Percentiles rank a stretch among this genome's conserved stretches.
Conservation (phyloP, 2,329 filamentous ascomycete species). For the Shiraia sp. region DNA sequence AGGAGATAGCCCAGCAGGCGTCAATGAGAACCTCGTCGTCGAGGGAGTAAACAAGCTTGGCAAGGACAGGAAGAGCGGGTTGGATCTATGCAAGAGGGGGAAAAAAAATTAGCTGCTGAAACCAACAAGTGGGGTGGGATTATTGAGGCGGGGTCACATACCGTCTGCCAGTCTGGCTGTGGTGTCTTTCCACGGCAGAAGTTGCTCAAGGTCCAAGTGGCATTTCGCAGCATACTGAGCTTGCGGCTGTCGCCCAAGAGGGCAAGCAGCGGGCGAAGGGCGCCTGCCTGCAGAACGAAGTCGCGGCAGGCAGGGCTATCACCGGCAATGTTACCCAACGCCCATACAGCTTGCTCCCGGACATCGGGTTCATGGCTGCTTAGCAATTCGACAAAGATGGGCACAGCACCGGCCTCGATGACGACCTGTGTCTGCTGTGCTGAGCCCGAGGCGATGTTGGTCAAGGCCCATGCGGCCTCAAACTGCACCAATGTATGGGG, state of each 20-base stretch:
- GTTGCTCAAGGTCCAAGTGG: slow-evolving; percentile 98
- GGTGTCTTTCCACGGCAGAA: slow-evolving; percentile 99
- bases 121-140: not conserved
- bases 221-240: slow-evolving; percentile 97
- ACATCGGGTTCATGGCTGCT: slow-evolving; percentile 97
- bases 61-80: slow-evolving; percentile 89
- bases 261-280: slow-evolving; percentile 84
- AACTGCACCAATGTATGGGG: slow-evolving; percentile 98
- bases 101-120: slow-evolving; percentile 9
- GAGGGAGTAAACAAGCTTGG: slow-evolving; percentile 97
- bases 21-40: slow-evolving; percentile 98
- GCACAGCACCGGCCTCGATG: slow-evolving; percentile 95
- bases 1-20: slow-evolving; percentile 99
- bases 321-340: slow-evolving; percentile 96
- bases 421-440: slow-evolving; percentile 98
- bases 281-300: slow-evolving; percentile 89
- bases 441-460: slow-evolving; percentile 98
- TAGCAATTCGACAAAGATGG: slow-evolving; percentile 96
- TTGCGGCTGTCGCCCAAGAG: slow-evolving; percentile 97
- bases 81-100: slow-evolving; percentile 69
- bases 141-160: slow-evolving; percentile 55
- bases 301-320: slow-evolving; percentile 97
- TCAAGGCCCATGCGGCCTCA: slow-evolving; percentile 97
- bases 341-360: slow-evolving; percentile 97
- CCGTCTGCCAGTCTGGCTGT: slow-evolving; percentile 95